Conservation (phyloP, 1,284 basidiomycete genomes). For the Hemileia vastatrix region DNA sequence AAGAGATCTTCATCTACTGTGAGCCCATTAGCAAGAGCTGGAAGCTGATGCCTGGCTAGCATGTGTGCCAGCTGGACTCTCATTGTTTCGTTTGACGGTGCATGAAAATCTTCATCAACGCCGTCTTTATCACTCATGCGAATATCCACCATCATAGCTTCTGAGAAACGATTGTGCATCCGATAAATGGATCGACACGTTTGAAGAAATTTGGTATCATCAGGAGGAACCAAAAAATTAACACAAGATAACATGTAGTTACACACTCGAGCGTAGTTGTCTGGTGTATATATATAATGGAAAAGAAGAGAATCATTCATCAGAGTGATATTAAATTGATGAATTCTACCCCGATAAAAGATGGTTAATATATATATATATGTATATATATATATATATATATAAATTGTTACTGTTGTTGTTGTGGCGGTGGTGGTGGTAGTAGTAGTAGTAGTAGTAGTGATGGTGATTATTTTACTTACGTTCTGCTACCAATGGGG, state of each 20-base stretch:
- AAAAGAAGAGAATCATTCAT: neutral
- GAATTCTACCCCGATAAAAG: neutral
- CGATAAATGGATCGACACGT: constrained; percentile 86
- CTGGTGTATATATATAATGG: constrained; percentile 44
- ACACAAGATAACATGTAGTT: constrained; percentile 97
- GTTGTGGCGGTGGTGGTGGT: too few relatives aligned
- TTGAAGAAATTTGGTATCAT: constrained; percentile 80
- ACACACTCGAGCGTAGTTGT: constrained; percentile 87
- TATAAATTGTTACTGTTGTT: too few relatives aligned
- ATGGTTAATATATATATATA: too few relatives aligned
- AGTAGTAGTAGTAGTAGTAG: too few relatives aligned
- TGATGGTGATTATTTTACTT: neutral
- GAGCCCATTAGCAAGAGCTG: constrained; percentile 50
- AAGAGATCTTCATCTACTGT: constrained; percentile 70
- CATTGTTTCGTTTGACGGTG: constrained; percentile 78
- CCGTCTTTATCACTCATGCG: constrained; percentile 72
- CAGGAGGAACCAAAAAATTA: constrained; percentile 81
- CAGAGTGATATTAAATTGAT: neutral
- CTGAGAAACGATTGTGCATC: constrained; percentile 76
- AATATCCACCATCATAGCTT: constrained; percentile 80
- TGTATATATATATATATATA: too few relatives aligned
- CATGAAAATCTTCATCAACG: constrained; percentile 72
- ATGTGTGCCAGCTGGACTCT: constrained; percentile 90
- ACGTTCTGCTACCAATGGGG: constrained; percentile 58
- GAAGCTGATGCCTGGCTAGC: constrained; percentile 82